These are phyloP conservation scores for Tetracladium setigerum DNA, from an alignment of 495 filamentous ascomycete species.

Conservation along the genomic window DNA sequence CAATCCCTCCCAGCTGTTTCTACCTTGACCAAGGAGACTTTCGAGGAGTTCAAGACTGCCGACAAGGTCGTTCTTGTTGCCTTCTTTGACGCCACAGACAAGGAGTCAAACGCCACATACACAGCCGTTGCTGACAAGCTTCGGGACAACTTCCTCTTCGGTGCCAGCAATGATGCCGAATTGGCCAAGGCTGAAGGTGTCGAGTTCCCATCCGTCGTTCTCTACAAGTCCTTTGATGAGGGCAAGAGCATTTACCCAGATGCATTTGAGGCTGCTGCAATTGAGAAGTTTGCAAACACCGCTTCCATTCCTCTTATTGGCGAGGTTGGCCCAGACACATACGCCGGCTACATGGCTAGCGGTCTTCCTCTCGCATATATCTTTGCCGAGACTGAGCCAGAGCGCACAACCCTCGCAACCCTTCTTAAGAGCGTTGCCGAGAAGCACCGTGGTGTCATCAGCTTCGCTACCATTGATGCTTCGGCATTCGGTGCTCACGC, in stretches of 20 bases:
- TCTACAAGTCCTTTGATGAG: slow-evolving; percentile 98
- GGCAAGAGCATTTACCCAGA: slow-evolving; percentile 81
- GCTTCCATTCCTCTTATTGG: slow-evolving; percentile 87
- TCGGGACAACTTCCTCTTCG: slow-evolving; percentile 89
- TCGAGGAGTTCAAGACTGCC: slow-evolving; percentile 94
- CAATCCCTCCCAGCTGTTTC: slow-evolving; percentile 94
- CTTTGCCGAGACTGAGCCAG: slow-evolving; percentile 89
- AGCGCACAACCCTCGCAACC: slow-evolving; percentile 71
- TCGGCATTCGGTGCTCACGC: slow-evolving; percentile 92
- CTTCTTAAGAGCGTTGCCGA: slow-evolving; percentile 56
- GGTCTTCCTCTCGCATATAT: slow-evolving; percentile 95
- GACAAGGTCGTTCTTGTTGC: slow-evolving; percentile 95
- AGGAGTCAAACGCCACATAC: slow-evolving; percentile 76
- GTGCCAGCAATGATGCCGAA: slow-evolving; percentile 68
- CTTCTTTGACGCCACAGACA: slow-evolving; percentile 80
- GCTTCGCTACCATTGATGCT: slow-evolving; percentile 97
- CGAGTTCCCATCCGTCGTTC: slow-evolving; percentile 75
- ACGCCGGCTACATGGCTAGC: slow-evolving; percentile 91
- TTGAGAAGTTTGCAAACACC: slow-evolving; percentile 76
- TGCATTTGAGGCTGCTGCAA: slow-evolving; percentile 66
- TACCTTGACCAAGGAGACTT: slow-evolving; percentile 62
- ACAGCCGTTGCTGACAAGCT: slow-evolving; percentile 70
- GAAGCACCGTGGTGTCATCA: slow-evolving; percentile 76
- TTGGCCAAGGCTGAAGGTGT: slow-evolving; percentile 88
- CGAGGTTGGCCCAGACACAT: slow-evolving; percentile 97